Base-by-base conservation (phyloP, 495 filamentous ascomycete genomes). In the Immersiella caudata region DNA sequence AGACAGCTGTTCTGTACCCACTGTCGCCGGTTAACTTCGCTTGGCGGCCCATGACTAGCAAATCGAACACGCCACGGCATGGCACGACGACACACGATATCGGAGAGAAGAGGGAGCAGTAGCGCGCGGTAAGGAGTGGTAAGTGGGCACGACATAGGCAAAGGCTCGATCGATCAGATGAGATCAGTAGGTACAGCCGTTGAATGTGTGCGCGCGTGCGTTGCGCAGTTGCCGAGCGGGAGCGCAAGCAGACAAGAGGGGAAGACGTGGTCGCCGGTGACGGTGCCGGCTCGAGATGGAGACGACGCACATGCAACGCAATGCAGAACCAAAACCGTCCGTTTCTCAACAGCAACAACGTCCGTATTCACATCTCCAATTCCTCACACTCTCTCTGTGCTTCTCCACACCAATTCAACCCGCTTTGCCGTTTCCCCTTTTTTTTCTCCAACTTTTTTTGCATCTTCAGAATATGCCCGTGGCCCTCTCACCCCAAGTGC, bases 381-480 rank as follows among this genome's bases (percentile, higher is more conserved):
- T 33, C 8, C 18, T 62, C 12, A 66, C 73, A 70, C 68, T 51
- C 64, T 16, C 52, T 24, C 21, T 22, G 8, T 55, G 50, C 26
- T 50, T 62, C 60, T 61, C 67, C 61, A 59, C 46, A 40, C 40
- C 24, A 46, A 46, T 46, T 26, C 20, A 50, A 51, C 35, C 46
- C 66, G 20, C 52, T 55, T n/a, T 55, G 20, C 20, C 52, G 24
- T 24, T 55, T 22, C n/a, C 20, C n/a, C 36, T 20, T 40, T 6
- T 21, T 40, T 64, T 52, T 68, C 67, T 70, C 68, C 64, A 70
- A 68, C 60, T 68, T 64, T 67, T 64, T 67, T 54, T 49, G 46
- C 40, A 6, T 46, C 40, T 46, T 18, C 16, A 46, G 40, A 46
- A 46, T 12, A 5, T 46, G 33, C 2, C 71, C 73, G 69, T 72